A percentile compares a stretch with the other conserved stretches of the same genome.
Conservation (phyloP, 352 stramenopile species). For the Nothophytophthora sp. region DNA sequence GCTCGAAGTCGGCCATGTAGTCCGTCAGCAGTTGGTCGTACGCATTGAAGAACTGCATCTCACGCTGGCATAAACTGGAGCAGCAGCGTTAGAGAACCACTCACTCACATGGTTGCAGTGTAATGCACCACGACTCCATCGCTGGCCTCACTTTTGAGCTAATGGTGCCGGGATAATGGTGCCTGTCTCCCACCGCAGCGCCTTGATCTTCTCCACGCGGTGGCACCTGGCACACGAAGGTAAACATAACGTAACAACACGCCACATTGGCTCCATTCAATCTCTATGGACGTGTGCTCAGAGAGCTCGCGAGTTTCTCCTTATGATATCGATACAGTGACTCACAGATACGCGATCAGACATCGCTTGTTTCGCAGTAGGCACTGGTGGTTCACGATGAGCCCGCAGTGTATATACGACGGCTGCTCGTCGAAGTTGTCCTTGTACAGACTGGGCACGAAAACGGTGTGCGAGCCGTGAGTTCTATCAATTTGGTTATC, state of each 20-base stretch:
- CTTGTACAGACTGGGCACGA: constrained; percentile 46
- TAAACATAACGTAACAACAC: neutral
- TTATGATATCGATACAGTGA: no score
- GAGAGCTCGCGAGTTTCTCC: no score
- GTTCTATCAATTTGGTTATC: neutral
- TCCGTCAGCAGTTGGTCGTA: constrained; percentile 92
- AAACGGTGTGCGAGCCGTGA: neutral
- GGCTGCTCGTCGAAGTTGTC: constrained; percentile 62
- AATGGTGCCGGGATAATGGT: constrained; percentile 83
- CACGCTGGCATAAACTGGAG: constrained; percentile 72
- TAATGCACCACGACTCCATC: neutral
- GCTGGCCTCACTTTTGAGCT: constrained; percentile 56
- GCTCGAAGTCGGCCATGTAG: constrained; percentile 89
- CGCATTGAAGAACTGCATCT: constrained; percentile 90
- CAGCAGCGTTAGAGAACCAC: neutral
- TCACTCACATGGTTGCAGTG: neutral
- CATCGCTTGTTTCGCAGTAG: constrained; percentile 91
- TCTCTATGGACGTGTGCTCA: no score
- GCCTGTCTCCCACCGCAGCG: constrained; percentile 90
- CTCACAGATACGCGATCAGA: constrained; percentile 86
- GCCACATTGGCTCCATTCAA: neutral
- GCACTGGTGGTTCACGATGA: constrained; percentile 91
- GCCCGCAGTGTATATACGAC: constrained; percentile 61
- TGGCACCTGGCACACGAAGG: constrained; percentile 36
- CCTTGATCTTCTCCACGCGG: constrained; percentile 88